phyloP scores from a whole-genome alignment of 257 asterid species.

The Nicotiana paniculata region DNA sequence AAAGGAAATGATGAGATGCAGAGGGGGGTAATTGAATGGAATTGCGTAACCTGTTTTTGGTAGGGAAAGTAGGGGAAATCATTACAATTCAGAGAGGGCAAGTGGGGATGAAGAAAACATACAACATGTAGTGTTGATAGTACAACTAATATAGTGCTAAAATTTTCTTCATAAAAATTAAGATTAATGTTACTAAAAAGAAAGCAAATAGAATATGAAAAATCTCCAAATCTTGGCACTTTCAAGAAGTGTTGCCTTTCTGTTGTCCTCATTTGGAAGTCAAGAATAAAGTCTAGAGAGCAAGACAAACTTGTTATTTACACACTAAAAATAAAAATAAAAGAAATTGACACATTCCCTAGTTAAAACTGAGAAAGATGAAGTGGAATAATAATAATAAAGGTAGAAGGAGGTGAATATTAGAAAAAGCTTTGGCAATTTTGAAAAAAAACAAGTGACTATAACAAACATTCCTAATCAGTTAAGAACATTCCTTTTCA shows the following conservation, averaged over 20 bases:
- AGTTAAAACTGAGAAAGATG: no score
- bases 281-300: constrained; percentile 38
- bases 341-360: not conserved
- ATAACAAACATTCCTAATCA: not conserved
- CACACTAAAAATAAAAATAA: not conserved
- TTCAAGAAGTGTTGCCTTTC: constrained; percentile 44
- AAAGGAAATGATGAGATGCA: not conserved
- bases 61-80: not conserved
- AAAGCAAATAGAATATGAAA: constrained; percentile 4
- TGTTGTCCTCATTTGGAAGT: constrained; percentile 37
- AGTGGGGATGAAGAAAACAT: not conserved
- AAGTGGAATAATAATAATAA: no score
- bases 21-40: not conserved
- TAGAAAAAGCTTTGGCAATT: no score
- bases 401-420: no score
- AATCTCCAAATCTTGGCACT: constrained; percentile 43
- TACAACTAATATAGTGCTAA: not conserved
- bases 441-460: not conserved
- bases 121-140: not conserved
- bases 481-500: no score
- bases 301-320: constrained; percentile 24
- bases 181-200: not conserved
- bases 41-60: not conserved
- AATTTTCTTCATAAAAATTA: not conserved
- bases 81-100: not conserved